Conservation (phyloP, 129 eudicot species). For the Helianthus tuberosus region DNA sequence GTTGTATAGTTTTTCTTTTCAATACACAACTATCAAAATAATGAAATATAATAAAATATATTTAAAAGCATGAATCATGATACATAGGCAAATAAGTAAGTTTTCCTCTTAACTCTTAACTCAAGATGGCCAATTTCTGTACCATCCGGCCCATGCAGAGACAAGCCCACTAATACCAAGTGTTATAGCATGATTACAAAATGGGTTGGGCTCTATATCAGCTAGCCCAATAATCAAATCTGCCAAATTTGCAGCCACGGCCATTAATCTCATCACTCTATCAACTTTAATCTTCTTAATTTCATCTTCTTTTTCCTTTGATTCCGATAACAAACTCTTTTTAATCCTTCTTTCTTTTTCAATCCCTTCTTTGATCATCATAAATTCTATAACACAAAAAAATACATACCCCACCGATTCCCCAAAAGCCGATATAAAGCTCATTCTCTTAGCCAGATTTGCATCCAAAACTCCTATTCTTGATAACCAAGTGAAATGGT, state of each 20-base stretch:
- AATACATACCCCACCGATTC: constrained; percentile 93
- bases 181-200: constrained; percentile 82
- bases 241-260: constrained; percentile 87
- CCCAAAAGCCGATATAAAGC: constrained; percentile 95
- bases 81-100: neutral
- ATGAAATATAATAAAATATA: neutral
- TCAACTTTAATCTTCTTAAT: constrained; percentile 59
- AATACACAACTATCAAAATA: neutral
- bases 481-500: constrained; percentile 87
- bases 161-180: constrained; percentile 96
- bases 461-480: constrained; percentile 76
- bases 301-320: constrained; percentile 35
- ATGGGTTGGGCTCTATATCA: constrained; percentile 92
- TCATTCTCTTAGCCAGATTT: constrained; percentile 73
- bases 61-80: neutral
- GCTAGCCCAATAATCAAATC: constrained; percentile 86
- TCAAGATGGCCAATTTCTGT: constrained; percentile 96
- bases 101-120: neutral
- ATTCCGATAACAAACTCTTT: constrained; percentile 25
- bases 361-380: constrained; percentile 68
- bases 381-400: constrained; percentile 66
- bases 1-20: neutral
- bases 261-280: constrained; percentile 96
- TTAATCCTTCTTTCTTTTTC: constrained; percentile 42
- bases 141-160: constrained; percentile 99